These are phyloP conservation scores for Trametes villosa DNA, from an alignment of 768 basidiomycete species.

Conservation along the genomic window DNA sequence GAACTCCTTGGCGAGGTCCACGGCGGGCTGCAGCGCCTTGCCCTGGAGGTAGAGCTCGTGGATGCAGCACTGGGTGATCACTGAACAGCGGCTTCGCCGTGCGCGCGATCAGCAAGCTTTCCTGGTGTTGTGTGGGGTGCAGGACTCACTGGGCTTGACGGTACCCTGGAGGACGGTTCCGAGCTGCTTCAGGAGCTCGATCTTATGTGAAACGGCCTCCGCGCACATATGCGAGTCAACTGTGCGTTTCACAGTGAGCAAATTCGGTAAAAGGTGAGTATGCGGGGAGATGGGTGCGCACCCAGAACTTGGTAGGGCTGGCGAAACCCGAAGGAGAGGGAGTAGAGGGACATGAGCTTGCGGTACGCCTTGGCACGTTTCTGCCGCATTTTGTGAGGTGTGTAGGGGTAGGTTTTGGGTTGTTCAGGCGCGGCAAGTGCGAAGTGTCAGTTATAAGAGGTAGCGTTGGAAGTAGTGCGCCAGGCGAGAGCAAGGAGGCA, in stretches of 20 bases:
- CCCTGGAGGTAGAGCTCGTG: constrained; percentile 91
- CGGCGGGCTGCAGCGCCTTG: constrained; percentile 67
- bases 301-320: constrained; percentile 94
- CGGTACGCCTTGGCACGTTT: constrained; percentile 94
- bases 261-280: background rate
- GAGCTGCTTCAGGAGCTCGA: constrained; percentile 80
- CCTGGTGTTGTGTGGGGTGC: background rate
- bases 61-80: constrained; percentile 99
- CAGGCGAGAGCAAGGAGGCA: background rate
- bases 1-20: constrained; percentile 91
- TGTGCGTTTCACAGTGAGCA: constrained; percentile 39
- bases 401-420: no score
- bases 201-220: constrained; percentile 64
- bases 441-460: no score
- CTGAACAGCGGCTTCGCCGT: constrained; percentile 59
- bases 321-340: constrained; percentile 85
- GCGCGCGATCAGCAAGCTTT: constrained; percentile 18
- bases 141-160: constrained; percentile 84
- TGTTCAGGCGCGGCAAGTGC: background rate
- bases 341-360: constrained; percentile 92
- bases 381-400: constrained; percentile 71
- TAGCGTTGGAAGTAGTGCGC: background rate
- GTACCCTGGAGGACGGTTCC: constrained; percentile 80
- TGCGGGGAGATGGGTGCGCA: constrained; percentile 44
- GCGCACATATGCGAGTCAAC: constrained; percentile 89